Conservation (phyloP, 108 stramenopile genomes). For the Skeletonema tropicum region DNA sequence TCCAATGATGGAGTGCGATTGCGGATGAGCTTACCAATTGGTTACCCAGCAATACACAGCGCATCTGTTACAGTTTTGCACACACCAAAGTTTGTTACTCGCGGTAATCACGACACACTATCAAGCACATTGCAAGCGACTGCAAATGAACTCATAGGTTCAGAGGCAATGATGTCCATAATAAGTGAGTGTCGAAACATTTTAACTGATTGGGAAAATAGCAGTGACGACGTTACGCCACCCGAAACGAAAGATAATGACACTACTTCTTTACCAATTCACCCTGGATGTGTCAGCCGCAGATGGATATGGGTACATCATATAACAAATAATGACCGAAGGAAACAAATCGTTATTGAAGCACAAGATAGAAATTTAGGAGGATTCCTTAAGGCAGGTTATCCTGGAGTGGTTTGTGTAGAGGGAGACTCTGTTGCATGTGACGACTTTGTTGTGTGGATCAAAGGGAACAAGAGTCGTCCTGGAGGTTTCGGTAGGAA, state of each 20-base stretch:
- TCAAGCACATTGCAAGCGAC: constrained; percentile 20
- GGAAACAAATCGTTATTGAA: constrained; percentile 49
- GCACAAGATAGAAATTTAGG: constrained; percentile 41
- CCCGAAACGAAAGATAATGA: background rate
- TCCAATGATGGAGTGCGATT: constrained; percentile 15
- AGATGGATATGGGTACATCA: constrained; percentile 75
- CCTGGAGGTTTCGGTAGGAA: constrained; percentile 66
- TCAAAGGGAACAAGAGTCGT: constrained; percentile 65
- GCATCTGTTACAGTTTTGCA: constrained; percentile 33
- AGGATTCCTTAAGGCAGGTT: constrained; percentile 60
- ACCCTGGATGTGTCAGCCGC: constrained; percentile 13
- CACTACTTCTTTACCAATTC: background rate
- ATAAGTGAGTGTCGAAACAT: constrained; percentile 45
- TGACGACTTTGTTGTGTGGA: constrained; percentile 56
- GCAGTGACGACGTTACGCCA: constrained; percentile 1
- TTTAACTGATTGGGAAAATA: constrained; percentile 1
- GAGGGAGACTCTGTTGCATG: constrained; percentile 47
- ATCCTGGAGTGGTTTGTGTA: constrained; percentile 59
- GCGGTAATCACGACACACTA: constrained; percentile 37
- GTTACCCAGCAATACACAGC: constrained; percentile 41
- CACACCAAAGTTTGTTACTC: constrained; percentile 13
- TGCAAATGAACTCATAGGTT: constrained; percentile 37
- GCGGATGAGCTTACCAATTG: constrained; percentile 29
- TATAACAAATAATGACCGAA: constrained; percentile 42
- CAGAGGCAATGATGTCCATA: constrained; percentile 55